Evolutionary conservation across 2,329 filamentous ascomycete species (phyloP).

Genomic region (Thielaviopsis ethacetica): DNA sequence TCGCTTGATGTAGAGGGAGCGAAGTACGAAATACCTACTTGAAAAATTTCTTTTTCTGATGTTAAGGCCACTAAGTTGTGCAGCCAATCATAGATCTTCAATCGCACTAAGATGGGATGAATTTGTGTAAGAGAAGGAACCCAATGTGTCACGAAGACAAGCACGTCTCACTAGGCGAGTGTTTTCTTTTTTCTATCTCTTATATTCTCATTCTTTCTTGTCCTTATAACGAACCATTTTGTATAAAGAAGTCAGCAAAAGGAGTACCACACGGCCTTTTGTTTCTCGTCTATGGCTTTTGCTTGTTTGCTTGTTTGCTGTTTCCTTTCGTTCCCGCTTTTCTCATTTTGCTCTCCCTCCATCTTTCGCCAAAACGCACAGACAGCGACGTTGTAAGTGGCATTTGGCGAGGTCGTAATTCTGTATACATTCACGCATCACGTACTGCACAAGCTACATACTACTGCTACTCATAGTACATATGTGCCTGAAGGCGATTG

Average conservation of each 20-base stretch:
- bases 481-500: not conserved
- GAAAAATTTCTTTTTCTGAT: not conserved
- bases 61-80: not conserved
- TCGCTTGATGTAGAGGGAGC: too few relatives aligned
- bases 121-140: not conserved
- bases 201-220: too few relatives aligned
- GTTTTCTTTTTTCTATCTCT: not conserved
- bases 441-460: not conserved
- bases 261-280: not conserved
- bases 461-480: too few relatives aligned
- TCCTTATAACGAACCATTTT: too few relatives aligned
- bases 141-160: too few relatives aligned
- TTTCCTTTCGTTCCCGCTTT: not conserved
- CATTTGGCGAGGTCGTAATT: not conserved
- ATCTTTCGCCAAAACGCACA: not conserved
- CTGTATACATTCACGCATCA: not conserved
- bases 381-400: not conserved
- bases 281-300: too few relatives aligned
- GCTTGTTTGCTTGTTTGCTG: not conserved
- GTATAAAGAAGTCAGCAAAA: too few relatives aligned
- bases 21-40: too few relatives aligned
- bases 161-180: not conserved
- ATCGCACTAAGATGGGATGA: not conserved
- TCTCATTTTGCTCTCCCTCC: not conserved
- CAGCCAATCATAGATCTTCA: not conserved